These are phyloP conservation scores for Cladosporium sp. DNA, from an alignment of 2,329 filamentous ascomycete species.

Conservation along the genomic window DNA sequence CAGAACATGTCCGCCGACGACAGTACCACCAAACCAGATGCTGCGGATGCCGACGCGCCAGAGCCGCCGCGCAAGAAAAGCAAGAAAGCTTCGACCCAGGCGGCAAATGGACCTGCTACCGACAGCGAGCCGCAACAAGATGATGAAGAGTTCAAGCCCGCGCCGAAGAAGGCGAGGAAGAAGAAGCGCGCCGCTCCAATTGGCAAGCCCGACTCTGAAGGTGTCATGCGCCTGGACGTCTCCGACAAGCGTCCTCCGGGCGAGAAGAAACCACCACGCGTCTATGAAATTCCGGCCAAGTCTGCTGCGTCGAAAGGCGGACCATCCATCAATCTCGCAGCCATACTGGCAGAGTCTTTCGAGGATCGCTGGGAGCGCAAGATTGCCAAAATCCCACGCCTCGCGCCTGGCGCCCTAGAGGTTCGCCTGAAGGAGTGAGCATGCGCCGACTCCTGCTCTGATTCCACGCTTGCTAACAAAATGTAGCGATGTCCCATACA, in stretches of 20 bases:
- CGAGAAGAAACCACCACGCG: slow-evolving; percentile 1
- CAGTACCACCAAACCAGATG: background rate
- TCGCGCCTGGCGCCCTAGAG: slow-evolving; percentile 20
- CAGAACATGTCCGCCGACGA: background rate
- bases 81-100: background rate
- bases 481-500: slow-evolving; percentile 11
- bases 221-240: slow-evolving; percentile 9
- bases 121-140: background rate
- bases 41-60: background rate
- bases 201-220: slow-evolving; percentile 2
- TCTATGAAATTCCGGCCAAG: slow-evolving; percentile 1
- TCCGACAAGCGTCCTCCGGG: background rate
- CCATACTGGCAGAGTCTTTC: slow-evolving; percentile 3
- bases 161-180: slow-evolving; percentile 2
- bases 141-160: background rate
- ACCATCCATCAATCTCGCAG: background rate
- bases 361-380: slow-evolving; percentile 8
- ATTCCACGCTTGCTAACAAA: background rate
- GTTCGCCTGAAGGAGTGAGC: slow-evolving; percentile 21
- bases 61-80: background rate
- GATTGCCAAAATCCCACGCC: slow-evolving; percentile 6
- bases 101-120: background rate
- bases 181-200: background rate
- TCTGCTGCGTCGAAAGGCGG: background rate
- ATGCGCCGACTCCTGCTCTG: background rate